Evolutionary conservation across 768 basidiomycete species (phyloP), one percentile per base, ranked within the genome.

Genomic region (Rhodosporidiobolus sp.): DNA sequence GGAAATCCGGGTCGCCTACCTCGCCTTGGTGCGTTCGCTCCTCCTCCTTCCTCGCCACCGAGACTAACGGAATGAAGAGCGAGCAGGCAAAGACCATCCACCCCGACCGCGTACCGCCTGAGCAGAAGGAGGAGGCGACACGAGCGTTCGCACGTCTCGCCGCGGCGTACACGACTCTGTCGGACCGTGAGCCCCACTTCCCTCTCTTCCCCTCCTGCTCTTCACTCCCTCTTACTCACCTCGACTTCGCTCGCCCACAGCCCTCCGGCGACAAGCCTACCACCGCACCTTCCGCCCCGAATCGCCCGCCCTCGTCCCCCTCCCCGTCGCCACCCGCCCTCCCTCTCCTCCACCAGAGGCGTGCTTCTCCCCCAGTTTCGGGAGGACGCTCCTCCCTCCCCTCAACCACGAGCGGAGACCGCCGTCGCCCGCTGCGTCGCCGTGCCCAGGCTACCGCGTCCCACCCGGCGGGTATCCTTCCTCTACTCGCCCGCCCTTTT

Each of bases 391-490:
- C 16, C 17, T 43, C 35, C 19, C 22, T 43, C 20, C 30, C 45
- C 5, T 22, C 45, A 3, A 9, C 4, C n/a, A n/a, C n/a, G n/a
- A n/a, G n/a, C n/a, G n/a, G n/a, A n/a, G n/a, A n/a, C n/a, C 43
- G 9, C 7, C 53, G 2, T 16, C 43, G 16, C 6, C 32, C 0
- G 14, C 56, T 0, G n/a, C 22, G 10, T 35, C 32, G 10, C 56
- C 57, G 19, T 59, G 59, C 49, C 56, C 56, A 2, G 65, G 56
- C 4, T 38, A 38, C 56, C 56, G 65, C 49, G 35, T 59, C 24
- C 65, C 65, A 4, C 65, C 65, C 4, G 65, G 65, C 26, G 65
- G 56, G 3, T 66, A 66, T 49, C 65, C n/a, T 12, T 28, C 17
- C 43, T 26, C 38, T 3, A 3, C n/a, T 35, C 26, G n/a, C 6